Conservation (phyloP, 306 rosid genomes). For the Styphnolobium japonicum region DNA sequence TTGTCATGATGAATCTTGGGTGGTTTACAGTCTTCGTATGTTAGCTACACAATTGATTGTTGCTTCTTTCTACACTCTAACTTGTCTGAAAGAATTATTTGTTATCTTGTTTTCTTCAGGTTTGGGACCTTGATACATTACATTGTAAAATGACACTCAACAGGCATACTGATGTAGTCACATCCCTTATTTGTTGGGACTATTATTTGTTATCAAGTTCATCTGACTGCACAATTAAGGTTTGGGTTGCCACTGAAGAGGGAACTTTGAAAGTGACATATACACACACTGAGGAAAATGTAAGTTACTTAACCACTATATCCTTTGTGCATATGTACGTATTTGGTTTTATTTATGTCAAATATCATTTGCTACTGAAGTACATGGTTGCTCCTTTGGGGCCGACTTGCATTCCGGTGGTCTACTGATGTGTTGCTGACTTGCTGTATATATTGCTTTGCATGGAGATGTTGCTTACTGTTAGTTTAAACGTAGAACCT, state of each 20-base stretch:
- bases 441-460: too few relatives aligned
- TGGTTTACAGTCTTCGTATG: background rate
- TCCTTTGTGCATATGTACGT: background rate
- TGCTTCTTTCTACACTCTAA: background rate
- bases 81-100: background rate
- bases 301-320: conserved; percentile 5
- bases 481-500: too few relatives aligned
- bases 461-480: too few relatives aligned
- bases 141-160: conserved; percentile 40
- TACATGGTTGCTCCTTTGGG: too few relatives aligned
- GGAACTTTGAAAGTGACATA: conserved; percentile 29
- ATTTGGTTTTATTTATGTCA: background rate
- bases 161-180: conserved; percentile 40
- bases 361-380: background rate
- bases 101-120: conserved; percentile 24
- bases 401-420: too few relatives aligned
- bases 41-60: background rate
- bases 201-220: conserved; percentile 34
- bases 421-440: too few relatives aligned
- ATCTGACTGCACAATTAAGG: conserved; percentile 32
- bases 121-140: conserved; percentile 43
- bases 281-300: conserved; percentile 31
- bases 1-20: background rate
- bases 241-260: conserved; percentile 28
- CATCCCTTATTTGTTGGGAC: conserved; percentile 50